phyloP scores from a whole-genome alignment of 495 filamentous ascomycete species.

The Podospora australis region DNA sequence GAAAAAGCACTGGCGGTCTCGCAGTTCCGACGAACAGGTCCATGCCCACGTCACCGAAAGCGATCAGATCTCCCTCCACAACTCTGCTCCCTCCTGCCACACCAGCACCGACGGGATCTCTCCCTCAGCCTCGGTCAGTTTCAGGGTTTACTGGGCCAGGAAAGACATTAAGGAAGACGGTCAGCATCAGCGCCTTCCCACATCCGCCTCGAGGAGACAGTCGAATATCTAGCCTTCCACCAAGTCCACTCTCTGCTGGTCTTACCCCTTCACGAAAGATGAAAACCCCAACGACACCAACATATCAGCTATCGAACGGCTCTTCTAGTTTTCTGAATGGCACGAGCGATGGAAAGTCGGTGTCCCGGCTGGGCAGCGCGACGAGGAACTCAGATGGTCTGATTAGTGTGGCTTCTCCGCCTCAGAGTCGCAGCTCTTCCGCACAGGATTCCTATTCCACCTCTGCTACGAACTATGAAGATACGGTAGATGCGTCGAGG shows the following conservation, averaged over 20 bases:
- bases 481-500: slow-evolving; percentile 50
- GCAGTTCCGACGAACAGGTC: slow-evolving; percentile 41
- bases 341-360: slow-evolving; percentile 66
- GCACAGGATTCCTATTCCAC: slow-evolving; percentile 87
- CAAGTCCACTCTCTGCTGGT: slow-evolving; percentile 52
- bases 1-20: slow-evolving; percentile 51
- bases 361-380: slow-evolving; percentile 49
- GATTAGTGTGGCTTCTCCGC: slow-evolving; percentile 67
- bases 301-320: slow-evolving; percentile 38
- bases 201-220: slow-evolving; percentile 66
- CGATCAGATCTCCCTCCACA: slow-evolving; percentile 57
- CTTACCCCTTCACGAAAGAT: slow-evolving; percentile 33
- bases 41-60: slow-evolving; percentile 45
- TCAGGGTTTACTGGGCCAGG: slow-evolving; percentile 45
- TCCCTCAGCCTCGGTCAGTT: slow-evolving; percentile 45
- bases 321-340: slow-evolving; percentile 73
- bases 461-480: slow-evolving; percentile 82
- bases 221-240: slow-evolving; percentile 48
- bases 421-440: slow-evolving; percentile 82
- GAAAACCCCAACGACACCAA: slow-evolving; percentile 32
- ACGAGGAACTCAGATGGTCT: slow-evolving; percentile 62
- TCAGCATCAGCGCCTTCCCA: slow-evolving; percentile 90
- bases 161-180: slow-evolving; percentile 70
- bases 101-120: slow-evolving; percentile 44
- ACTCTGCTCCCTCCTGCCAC: slow-evolving; percentile 35